Percentiles rank a stretch among this genome's conserved stretches.
These are phyloP conservation scores for Tulasnella sp. DNA, from an alignment of 768 basidiomycete genomes.

Conservation along the genomic window DNA sequence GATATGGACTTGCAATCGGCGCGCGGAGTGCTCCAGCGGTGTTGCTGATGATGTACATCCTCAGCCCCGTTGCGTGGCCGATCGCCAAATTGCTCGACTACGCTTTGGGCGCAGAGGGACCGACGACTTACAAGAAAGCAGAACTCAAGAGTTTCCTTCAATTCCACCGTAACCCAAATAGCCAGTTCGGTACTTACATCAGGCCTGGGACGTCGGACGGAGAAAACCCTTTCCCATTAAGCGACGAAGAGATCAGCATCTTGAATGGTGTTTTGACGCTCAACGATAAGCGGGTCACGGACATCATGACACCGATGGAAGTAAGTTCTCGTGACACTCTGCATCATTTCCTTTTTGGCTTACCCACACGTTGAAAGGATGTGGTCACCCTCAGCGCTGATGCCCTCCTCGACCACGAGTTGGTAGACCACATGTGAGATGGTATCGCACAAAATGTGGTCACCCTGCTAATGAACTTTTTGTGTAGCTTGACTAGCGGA, in stretches of 20 bases:
- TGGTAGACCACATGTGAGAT: slow-evolving; percentile 62
- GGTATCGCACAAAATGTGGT: slow-evolving; percentile 2
- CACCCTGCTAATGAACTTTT: slow-evolving; percentile 2
- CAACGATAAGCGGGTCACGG: slow-evolving; percentile 35
- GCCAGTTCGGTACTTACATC: background rate
- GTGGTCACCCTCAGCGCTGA: slow-evolving; percentile 71
- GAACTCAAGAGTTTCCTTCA: slow-evolving; percentile 19
- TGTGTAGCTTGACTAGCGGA: slow-evolving; percentile 37
- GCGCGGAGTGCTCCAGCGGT: slow-evolving; percentile 69
- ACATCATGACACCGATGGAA: slow-evolving; percentile 69
- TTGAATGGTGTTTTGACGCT: slow-evolving; percentile 19
- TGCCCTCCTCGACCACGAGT: slow-evolving; percentile 61
- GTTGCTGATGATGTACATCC: slow-evolving; percentile 54
- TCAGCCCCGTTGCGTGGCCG: slow-evolving; percentile 63
- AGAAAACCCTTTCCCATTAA: slow-evolving; percentile 14
- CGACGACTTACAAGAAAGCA: slow-evolving; percentile 19
- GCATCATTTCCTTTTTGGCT: background rate
- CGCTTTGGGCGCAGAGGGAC: slow-evolving; percentile 61
- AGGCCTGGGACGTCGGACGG: background rate
- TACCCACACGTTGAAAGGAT: slow-evolving; percentile 41
- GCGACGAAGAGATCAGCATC: slow-evolving; percentile 20
- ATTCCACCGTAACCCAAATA: slow-evolving; percentile 16
- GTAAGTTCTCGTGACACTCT: slow-evolving; percentile 27
- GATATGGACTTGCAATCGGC: slow-evolving; percentile 71
- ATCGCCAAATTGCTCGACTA: slow-evolving; percentile 63